These are phyloP conservation scores for Hymenoscyphus fraxineus DNA, from an alignment of 2,329 filamentous ascomycete species.

Conservation along the genomic window DNA sequence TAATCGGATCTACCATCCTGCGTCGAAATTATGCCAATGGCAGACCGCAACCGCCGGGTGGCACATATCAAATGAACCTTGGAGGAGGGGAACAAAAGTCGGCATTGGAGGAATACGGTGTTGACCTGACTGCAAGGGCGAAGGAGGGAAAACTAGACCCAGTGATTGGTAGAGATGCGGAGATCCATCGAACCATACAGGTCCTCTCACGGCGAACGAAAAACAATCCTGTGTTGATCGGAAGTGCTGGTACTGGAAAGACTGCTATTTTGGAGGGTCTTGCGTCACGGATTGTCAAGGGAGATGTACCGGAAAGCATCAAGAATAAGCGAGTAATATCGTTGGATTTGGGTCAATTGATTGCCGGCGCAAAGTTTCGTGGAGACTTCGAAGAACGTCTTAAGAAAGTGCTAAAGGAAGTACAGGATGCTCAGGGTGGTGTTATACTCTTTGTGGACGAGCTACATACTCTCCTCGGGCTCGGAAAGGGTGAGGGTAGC, in stretches of 20 bases:
- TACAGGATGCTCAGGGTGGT: constrained; percentile 76
- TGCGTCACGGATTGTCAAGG: constrained; percentile 82
- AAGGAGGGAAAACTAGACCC: constrained; percentile 89
- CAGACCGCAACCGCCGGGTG: constrained; percentile 80
- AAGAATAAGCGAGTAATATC: constrained; percentile 89
- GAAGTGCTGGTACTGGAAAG: constrained; percentile 79
- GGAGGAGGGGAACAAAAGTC: constrained; percentile 71
- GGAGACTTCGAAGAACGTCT: constrained; percentile 95
- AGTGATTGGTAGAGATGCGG: constrained; percentile 86
- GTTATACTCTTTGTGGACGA: constrained; percentile 96
- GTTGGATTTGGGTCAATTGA: constrained; percentile 84
- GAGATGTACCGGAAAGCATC: constrained; percentile 92
- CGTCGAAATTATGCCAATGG: constrained; percentile 62
- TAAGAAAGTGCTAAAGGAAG: constrained; percentile 87
- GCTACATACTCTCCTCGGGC: constrained; percentile 81
- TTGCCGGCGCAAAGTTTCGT: constrained; percentile 91
- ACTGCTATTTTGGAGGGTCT: constrained; percentile 90
- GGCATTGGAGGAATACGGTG: constrained; percentile 83
- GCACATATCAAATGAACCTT: constrained; percentile 91
- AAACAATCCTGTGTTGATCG: constrained; percentile 85
- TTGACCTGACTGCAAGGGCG: constrained; percentile 83
- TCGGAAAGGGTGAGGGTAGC: constrained; percentile 92
- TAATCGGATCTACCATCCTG: constrained; percentile 39
- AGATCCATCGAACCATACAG: constrained; percentile 93
- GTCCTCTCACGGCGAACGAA: constrained; percentile 90